Evolutionary conservation across 805 yeast species (phyloP), one percentile per base, ranked within the genome.

Genomic region (Cyberlindnera samutprakarnensis): DNA sequence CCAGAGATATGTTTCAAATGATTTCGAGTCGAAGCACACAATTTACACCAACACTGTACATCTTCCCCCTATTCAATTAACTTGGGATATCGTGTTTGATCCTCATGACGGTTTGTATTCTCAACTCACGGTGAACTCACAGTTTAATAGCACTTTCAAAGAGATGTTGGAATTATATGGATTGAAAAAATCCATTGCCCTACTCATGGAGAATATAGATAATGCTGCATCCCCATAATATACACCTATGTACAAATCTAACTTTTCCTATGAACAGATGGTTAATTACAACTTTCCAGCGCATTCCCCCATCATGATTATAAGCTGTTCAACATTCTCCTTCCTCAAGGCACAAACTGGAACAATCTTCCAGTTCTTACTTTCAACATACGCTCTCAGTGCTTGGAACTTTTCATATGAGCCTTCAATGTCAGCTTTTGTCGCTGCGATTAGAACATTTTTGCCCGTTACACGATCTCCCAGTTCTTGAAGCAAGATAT

Each of bases 401-500:
- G 33, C 37, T 3, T 27, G 27, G 44, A 61, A 90, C 28, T 66
- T 72, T 4, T 59, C 64, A 24, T 68, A 62, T 3, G 80, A 58
- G 2, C 59, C 70, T 26, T 69, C 71, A 14, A 84, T 47, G 53
- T 92, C 98, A 1, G 96, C 97, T 56, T 92, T 92, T n/a, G 96
- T 88, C 12, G 90, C 96, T 8, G 88, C 83, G 13, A 92, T 73
- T 35, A 92, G 61, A 1, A 81, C 68, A 25, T 64, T 69, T 48
- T 87, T 87, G 22, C 57, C 59, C n/a, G 55, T 44, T 53, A 83
- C 56, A 31, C 90, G 66, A 27, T 68, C 61, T 0, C 94, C 95
- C 42, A 92, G 67, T 50, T 92, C 98, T 1, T 61, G 60, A 1
- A 84, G 54, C 33, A 90, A 61, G 0, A 73, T 54, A 12, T 74